Conservation (phyloP, 1,139 yeast genomes). For the Blastobotrys elegans region DNA sequence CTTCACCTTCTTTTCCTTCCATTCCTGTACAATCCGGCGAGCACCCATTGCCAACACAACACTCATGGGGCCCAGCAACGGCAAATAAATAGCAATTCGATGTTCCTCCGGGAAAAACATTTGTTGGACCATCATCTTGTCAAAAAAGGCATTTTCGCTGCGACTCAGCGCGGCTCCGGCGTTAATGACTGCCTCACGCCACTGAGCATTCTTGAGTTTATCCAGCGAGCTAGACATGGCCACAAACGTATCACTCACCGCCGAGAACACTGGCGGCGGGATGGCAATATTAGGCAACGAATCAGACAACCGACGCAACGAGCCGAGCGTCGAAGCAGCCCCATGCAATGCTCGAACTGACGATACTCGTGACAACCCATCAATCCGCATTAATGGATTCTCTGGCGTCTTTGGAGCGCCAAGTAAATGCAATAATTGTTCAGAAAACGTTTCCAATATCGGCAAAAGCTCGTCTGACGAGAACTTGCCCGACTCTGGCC, state of each 20-base stretch:
- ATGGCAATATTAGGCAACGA: slow-evolving; percentile 76
- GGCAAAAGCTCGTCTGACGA: slow-evolving; percentile 48
- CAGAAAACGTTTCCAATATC: slow-evolving; percentile 62
- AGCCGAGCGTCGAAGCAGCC: slow-evolving; percentile 57
- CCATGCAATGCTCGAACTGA: slow-evolving; percentile 47
- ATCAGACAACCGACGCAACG: slow-evolving; percentile 62
- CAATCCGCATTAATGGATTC: slow-evolving; percentile 59
- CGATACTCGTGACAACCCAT: slow-evolving; percentile 56
- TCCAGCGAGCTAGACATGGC: slow-evolving; percentile 37
- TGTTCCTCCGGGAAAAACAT: slow-evolving; percentile 94
- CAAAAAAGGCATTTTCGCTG: slow-evolving; percentile 81
- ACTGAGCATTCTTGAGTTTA: slow-evolving; percentile 32
- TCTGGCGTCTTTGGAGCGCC: slow-evolving; percentile 59
- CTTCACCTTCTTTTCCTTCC: slow-evolving; percentile 11
- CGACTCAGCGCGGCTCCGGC: slow-evolving; percentile 53
- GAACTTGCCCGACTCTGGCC: slow-evolving; percentile 27
- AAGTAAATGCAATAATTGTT: slow-evolving; percentile 66
- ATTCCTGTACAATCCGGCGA: slow-evolving; percentile 41
- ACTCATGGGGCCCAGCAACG: slow-evolving; percentile 77
- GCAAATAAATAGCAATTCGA: slow-evolving; percentile 86
- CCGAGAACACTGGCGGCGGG: slow-evolving; percentile 56
- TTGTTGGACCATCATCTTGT: slow-evolving; percentile 91
- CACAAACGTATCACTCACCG: slow-evolving; percentile 42
- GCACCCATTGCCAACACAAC: slow-evolving; percentile 64
- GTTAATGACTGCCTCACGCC: slow-evolving; percentile 45